phyloP scores from a whole-genome alignment of 441 rosid species.

The Erodium chrysanthum region DNA sequence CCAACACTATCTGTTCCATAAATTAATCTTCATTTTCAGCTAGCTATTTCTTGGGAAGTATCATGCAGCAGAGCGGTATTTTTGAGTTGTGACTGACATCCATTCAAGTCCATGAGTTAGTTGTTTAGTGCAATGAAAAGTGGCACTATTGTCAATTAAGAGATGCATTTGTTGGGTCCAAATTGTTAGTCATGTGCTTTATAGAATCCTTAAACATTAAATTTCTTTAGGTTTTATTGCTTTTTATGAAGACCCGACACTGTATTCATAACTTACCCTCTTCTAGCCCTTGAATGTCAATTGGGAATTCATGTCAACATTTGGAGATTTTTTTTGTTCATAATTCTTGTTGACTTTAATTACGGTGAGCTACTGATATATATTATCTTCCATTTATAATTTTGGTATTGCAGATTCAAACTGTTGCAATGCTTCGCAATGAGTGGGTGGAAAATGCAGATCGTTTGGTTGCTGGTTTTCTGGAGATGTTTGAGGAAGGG shows the following conservation, averaged over 20 bases:
- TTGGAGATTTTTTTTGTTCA: not conserved
- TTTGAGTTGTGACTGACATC: not conserved
- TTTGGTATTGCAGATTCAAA: slow-evolving; percentile 47
- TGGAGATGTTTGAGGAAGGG: slow-evolving; percentile 86
- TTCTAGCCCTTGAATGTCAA: not conserved
- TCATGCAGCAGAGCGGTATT: not conserved
- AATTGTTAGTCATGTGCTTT: not conserved
- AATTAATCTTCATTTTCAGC: not conserved
- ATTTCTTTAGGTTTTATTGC: not conserved
- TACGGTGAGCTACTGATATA: not conserved
- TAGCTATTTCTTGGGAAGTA: not conserved
- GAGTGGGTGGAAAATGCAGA: slow-evolving; percentile 90
- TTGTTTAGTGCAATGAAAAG: not conserved
- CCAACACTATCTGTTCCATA: not conserved
- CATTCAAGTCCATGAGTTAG: not conserved
- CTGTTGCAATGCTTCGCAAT: slow-evolving; percentile 56
- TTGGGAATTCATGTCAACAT: not conserved
- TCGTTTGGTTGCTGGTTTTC: slow-evolving; percentile 79
- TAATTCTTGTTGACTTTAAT: not conserved
- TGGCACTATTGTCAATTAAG: not conserved
- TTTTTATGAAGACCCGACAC: no score
- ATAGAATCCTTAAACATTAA: not conserved
- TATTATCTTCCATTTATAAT: no score
- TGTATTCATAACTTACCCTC: no score
- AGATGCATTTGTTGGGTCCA: not conserved